Evolutionary conservation across 2,329 filamentous ascomycete genomes (phyloP).

Genomic region (Cytospora mali): DNA sequence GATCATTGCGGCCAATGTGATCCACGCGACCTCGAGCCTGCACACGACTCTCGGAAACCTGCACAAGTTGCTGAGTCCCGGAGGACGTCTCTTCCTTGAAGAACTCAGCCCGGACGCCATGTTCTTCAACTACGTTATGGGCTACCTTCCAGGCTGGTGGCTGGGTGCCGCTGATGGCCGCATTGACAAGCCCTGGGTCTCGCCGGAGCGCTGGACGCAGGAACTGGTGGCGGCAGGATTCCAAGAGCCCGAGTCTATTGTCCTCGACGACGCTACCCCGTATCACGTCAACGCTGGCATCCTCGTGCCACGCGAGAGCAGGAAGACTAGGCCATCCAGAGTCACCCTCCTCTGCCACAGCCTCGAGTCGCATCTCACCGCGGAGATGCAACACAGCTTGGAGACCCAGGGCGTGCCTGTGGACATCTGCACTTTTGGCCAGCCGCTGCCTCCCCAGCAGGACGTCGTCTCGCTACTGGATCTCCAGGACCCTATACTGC

Average conservation of each 20-base stretch:
- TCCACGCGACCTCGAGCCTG: slow-evolving; percentile 6
- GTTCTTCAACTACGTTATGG: slow-evolving; percentile 13
- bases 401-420: neutral
- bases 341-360: neutral
- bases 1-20: slow-evolving; percentile 11
- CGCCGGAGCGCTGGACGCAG: neutral
- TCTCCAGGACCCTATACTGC: slow-evolving; percentile 16
- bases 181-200: neutral
- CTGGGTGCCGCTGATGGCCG: neutral
- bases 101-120: slow-evolving; percentile 12
- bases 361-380: neutral
- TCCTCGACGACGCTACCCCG: neutral
- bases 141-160: slow-evolving; percentile 14
- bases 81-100: slow-evolving; percentile 16
- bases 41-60: slow-evolving; percentile 6
- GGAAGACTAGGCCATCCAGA: accelerated
- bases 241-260: neutral
- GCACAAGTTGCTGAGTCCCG: neutral
- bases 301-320: neutral
- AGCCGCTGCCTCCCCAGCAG: slow-evolving; percentile 27
- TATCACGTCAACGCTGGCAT: neutral
- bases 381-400: neutral
- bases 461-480: slow-evolving; percentile 5
- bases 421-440: slow-evolving; percentile 35
- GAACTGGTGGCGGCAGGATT: neutral